Conservation (phyloP, 176 grass and related monocot species). For the Pharus latifolius region DNA sequence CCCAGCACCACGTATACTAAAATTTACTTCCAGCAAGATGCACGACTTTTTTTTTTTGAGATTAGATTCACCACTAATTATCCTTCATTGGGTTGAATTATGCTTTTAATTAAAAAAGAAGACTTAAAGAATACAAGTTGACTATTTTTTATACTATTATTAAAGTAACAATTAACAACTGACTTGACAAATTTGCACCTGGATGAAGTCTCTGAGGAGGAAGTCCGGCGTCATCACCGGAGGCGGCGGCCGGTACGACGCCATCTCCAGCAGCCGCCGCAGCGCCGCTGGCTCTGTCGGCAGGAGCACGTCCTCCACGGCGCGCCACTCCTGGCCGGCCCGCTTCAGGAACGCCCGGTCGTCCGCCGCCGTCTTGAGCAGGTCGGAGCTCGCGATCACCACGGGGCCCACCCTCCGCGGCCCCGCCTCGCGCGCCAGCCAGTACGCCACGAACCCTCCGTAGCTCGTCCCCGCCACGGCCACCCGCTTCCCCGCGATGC, state of each 20-base stretch:
- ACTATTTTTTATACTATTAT: background rate
- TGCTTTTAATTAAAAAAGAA: background rate
- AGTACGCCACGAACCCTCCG: constrained; percentile 59
- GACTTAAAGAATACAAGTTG: background rate
- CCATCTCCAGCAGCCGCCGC: constrained; percentile 22
- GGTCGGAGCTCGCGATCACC: constrained; percentile 65
- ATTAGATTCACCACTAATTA: no score
- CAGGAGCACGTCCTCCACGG: constrained; percentile 27
- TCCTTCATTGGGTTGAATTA: background rate
- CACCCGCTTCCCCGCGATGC: constrained; percentile 6
- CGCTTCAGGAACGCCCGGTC: constrained; percentile 28
- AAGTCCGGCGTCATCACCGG: constrained; percentile 39
- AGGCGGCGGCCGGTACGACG: constrained; percentile 15
- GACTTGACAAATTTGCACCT: constrained; percentile 23
- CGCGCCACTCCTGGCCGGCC: background rate
- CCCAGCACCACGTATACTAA: no score
- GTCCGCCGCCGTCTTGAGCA: constrained; percentile 50
- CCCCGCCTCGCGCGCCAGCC: constrained; percentile 38
- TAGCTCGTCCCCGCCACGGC: constrained; percentile 65
- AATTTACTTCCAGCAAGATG: no score
- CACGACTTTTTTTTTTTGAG: no score
- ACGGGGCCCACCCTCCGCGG: constrained; percentile 22
- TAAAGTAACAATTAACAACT: no score
- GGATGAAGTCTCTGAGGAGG: constrained; percentile 37
- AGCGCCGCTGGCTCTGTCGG: constrained; percentile 13